phyloP scores from a whole-genome alignment of 2,329 filamentous ascomycete genomes.

The Fusarium buxicola region DNA sequence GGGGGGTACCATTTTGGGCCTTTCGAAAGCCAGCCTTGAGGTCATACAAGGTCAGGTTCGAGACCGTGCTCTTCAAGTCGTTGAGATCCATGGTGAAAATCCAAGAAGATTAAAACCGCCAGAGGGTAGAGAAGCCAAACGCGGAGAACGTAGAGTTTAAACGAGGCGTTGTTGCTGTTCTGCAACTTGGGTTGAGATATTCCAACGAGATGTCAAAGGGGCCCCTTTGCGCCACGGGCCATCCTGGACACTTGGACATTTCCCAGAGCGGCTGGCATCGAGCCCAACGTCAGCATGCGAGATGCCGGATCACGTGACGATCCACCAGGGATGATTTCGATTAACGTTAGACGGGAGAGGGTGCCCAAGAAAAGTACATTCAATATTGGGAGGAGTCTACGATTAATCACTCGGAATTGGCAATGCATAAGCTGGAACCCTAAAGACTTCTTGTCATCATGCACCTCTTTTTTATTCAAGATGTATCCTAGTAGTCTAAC shows the following conservation, averaged over 20 bases:
- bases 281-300: slow-evolving; percentile 41
- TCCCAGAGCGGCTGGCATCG: slow-evolving; percentile 12
- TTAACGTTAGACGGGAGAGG: no score
- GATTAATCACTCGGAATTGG: no score
- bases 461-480: no score
- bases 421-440: no score
- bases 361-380: no score
- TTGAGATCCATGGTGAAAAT: slow-evolving; percentile 80
- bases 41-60: slow-evolving; percentile 94
- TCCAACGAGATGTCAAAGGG: slow-evolving; percentile 34
- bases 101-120: slow-evolving; percentile 31
- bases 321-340: no score
- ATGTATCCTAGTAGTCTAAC: no score
- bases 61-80: slow-evolving; percentile 85
- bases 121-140: not conserved
- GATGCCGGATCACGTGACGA: slow-evolving; percentile 28
- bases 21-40: slow-evolving; percentile 95
- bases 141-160: slow-evolving; percentile 10
- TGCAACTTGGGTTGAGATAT: slow-evolving; percentile 14
- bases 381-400: no score
- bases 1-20: slow-evolving; percentile 86
- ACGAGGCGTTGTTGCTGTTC: slow-evolving; percentile 25
- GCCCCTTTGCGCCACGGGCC: slow-evolving; percentile 43
- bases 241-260: slow-evolving; percentile 48
- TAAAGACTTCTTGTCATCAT: no score